Evolutionary conservation across 2,329 filamentous ascomycete genomes (phyloP), one percentile per base, ranked within the genome.

Genomic region (Zasmidium cellare): DNA sequence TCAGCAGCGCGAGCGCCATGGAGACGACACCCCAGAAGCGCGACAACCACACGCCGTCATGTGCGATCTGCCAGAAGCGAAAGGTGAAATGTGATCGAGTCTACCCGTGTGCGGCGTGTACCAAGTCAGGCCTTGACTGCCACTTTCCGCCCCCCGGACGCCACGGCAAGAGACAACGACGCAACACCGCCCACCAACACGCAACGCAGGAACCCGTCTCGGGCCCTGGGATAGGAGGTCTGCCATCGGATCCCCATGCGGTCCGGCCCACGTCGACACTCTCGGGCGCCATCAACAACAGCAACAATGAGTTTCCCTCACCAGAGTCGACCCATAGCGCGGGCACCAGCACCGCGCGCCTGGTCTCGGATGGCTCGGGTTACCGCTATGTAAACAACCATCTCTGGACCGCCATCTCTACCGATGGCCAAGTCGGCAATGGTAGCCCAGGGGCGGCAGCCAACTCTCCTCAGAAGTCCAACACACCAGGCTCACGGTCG

Each of bases 11-110:
- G 12, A 41, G 35, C 35, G 35, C 35, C 6, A 41, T 41, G 35
- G 35, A 41, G n/a, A 41, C 35, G 35, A 41, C 35, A 41, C 46
- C 53, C 23, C 53, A 22, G 46, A 65, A 64, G 53, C 58, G 66
- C 56, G 66, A 68, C 46, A 68, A 68, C 46, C 62, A 64, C 53
- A 68, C 65, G 20, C 66, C 66, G 2, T 64, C 60, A 22, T 69
- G 67, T 51, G 61, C 65, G 3, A 63, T 68, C 9, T 69, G 67
- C 47, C 61, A 63, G 54, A 55, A 60, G 38, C 50, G 62, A n/a
- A 66, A 64, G 58, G 62, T 69, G 44, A 68, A 68, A 46, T 69
- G 67, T 46, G 60, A 66, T 61, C 57, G 66, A 41, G 52, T 62
- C 12, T 67, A 58, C 31, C 65, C 65, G 6, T 67, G 65, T 31